Conservation (phyloP, 306 rosid species). For the Gastrolobium villosum region DNA sequence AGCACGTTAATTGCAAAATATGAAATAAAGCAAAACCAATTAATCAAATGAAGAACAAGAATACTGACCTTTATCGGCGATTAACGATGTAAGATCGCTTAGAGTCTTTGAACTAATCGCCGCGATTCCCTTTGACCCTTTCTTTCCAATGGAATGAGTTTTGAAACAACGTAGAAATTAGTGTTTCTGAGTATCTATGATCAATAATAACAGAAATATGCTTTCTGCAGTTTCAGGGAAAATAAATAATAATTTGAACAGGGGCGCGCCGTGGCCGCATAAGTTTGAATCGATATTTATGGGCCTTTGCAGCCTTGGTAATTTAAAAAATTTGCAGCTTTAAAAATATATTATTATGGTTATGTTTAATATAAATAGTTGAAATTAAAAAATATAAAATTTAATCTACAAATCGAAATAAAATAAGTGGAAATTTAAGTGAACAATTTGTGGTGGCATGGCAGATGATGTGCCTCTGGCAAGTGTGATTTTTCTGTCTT, state of each 20-base stretch:
- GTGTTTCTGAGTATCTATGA: conserved; percentile 43
- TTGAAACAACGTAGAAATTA: conserved; percentile 43
- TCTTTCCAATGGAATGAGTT: conserved; percentile 9
- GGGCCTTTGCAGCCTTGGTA: neutral
- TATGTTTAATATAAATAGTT: too few relatives aligned
- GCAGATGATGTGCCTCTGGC: too few relatives aligned
- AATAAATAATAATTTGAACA: neutral
- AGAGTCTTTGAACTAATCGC: conserved; percentile 13
- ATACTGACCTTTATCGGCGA: conserved; percentile 51
- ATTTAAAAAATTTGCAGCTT: too few relatives aligned
- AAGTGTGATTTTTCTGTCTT: too few relatives aligned
- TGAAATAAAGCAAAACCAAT: conserved; percentile 38
- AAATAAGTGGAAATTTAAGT: too few relatives aligned
- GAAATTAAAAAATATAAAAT: too few relatives aligned
- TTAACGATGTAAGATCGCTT: neutral
- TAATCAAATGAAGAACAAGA: conserved; percentile 40
- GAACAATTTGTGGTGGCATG: too few relatives aligned
- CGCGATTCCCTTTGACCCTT: neutral
- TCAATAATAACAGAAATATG: neutral
- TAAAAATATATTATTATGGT: too few relatives aligned
- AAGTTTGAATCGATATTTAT: neutral
- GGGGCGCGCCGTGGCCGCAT: neutral
- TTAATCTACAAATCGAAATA: too few relatives aligned
- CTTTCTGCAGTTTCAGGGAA: neutral
- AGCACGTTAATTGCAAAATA: neutral